Evolutionary conservation across 371 early-diverging fungal species (phyloP).

Genomic region (Haplosporangium sp.): DNA sequence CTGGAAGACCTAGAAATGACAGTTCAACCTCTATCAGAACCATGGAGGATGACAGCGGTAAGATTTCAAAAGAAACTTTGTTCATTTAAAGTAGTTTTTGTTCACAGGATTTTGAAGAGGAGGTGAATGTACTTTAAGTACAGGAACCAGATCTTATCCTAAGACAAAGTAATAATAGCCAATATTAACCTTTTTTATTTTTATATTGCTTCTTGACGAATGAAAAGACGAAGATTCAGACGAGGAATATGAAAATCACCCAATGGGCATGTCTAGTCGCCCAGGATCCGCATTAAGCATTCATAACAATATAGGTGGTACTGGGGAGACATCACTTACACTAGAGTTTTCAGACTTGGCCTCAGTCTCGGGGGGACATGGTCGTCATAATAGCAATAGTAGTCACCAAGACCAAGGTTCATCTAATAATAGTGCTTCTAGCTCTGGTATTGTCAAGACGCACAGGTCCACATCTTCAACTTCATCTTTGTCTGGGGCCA

Average conservation of each 20-base stretch:
- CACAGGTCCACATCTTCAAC: slow-evolving; percentile 25
- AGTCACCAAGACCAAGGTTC: not conserved
- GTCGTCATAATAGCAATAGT: slow-evolving; percentile 13
- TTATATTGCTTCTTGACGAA: not conserved
- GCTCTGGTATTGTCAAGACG: not conserved
- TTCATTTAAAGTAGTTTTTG: not conserved
- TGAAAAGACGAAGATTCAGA: slow-evolving; percentile 42
- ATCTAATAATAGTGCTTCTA: not conserved
- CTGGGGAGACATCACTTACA: slow-evolving; percentile 37
- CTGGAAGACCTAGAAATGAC: slow-evolving; percentile 47
- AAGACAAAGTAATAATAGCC: not conserved
- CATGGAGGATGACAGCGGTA: slow-evolving; percentile 44
- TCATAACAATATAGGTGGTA: slow-evolving; percentile 49
- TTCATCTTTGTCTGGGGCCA: slow-evolving; percentile 15
- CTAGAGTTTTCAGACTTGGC: slow-evolving; percentile 45
- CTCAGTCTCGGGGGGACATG: slow-evolving; percentile 42
- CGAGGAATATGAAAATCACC: slow-evolving; percentile 41
- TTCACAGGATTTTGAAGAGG: not conserved
- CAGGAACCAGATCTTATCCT: not conserved
- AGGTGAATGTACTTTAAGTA: not conserved
- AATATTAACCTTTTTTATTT: not conserved
- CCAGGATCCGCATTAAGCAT: slow-evolving; percentile 53
- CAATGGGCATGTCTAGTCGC: slow-evolving; percentile 37
- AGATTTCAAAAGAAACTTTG: not conserved
- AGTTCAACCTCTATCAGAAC: slow-evolving; percentile 38